Evolutionary conservation across 1,284 basidiomycete genomes (phyloP), one percentile per base, ranked within the genome.

Genomic region (Boletellus sp.): DNA sequence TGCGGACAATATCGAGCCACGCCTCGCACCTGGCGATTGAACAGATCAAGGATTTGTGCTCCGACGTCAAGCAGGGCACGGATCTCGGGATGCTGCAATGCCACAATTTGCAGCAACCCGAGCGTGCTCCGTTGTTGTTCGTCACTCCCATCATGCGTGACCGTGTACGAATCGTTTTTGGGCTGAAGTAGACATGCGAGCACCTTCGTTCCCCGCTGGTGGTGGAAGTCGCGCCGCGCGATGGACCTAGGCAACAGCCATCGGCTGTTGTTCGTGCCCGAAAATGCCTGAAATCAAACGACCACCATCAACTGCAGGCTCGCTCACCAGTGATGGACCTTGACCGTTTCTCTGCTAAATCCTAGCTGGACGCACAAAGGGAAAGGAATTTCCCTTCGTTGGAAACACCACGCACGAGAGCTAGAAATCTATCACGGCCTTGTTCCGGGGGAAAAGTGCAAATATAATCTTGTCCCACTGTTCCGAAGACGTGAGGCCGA

Each of bases 311-410:
- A 26, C 24, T 26, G 24, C 24, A 8, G 24, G 24, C 7, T 26
- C 10, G 24, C 24, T 48, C 37, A 47, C 56, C 55, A 0, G 55
- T 58, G 12, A 48, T 44, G 4, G 36, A 19, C 1, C 18, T 33
- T 2, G 47, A 41, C 1, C 45, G 40, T 3, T 49, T 50, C 52
- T 73, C 72, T 0, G 74, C 77, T 19, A 82, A 63, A 64, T 81
- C 80, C 79, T 79, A 81, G 0, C 71, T 72, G 15, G 74, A 78
- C n/a, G n/a, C n/a, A n/a, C n/a, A n/a, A n/a, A n/a, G n/a, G n/a
- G n/a, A n/a, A n/a, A n/a, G n/a, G n/a, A n/a, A n/a, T n/a, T n/a
- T n/a, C n/a, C n/a, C n/a, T n/a, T n/a, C n/a, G n/a, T n/a, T 1
- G 47, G 47, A 15, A 56, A 55, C 6, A 56, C 54, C 1, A 46